Evolutionary conservation across 2,329 filamentous ascomycete species (phyloP).

Genomic region (Monosporascus sp.): DNA sequence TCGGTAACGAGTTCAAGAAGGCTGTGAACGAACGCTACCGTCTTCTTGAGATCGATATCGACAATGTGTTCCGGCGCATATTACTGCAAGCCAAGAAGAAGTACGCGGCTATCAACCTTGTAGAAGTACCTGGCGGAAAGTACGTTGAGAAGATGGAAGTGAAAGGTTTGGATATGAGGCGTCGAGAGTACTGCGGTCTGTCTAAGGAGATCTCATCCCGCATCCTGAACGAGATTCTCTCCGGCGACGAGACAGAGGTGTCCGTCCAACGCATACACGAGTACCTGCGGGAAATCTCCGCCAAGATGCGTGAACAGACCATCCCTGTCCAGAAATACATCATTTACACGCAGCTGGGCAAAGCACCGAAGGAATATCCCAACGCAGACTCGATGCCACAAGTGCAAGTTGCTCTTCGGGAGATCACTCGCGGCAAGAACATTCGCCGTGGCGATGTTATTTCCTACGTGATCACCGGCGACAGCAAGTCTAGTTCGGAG

Average conservation of each 20-base stretch:
- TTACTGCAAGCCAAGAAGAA: constrained; percentile 98
- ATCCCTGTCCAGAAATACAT: constrained; percentile 85
- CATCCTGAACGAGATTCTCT: constrained; percentile 90
- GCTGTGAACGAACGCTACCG: constrained; percentile 91
- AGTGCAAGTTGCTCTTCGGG: constrained; percentile 87
- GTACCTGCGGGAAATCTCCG: constrained; percentile 77
- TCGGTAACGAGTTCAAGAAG: constrained; percentile 92
- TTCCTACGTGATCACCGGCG: constrained; percentile 84
- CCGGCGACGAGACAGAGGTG: constrained; percentile 83
- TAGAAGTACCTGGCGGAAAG: constrained; percentile 75
- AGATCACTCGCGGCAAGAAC: constrained; percentile 78
- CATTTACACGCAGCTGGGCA: constrained; percentile 96
- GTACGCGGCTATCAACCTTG: constrained; percentile 93
- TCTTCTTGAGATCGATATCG: constrained; percentile 94
- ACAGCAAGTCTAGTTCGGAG: constrained; percentile 56
- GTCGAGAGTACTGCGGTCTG: constrained; percentile 91
- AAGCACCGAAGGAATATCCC: constrained; percentile 87
- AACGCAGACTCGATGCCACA: constrained; percentile 95
- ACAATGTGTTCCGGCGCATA: constrained; percentile 92
- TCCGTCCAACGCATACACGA: constrained; percentile 89
- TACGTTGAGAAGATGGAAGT: constrained; percentile 94
- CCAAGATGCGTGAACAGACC: constrained; percentile 75
- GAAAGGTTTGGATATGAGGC: constrained; percentile 96
- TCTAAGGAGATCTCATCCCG: constrained; percentile 92
- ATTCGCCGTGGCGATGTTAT: constrained; percentile 94